Percentiles rank a stretch among this genome's conserved stretches.
Conservation (phyloP, 768 basidiomycete species). For the Cystofilobasidium bisporidii region DNA sequence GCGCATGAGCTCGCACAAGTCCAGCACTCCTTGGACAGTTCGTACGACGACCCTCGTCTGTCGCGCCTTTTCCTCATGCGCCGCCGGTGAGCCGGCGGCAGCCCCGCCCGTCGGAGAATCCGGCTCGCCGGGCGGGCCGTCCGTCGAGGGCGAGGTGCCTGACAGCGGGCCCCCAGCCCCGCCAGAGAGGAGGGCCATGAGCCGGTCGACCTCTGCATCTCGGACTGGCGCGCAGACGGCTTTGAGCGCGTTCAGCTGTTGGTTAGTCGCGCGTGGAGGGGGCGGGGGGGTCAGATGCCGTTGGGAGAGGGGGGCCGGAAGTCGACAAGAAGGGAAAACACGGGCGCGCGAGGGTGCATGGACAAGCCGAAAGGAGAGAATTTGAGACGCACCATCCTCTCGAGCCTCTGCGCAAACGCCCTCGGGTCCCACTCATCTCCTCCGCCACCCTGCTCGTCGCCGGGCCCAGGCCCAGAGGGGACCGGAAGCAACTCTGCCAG, state of each 20-base stretch:
- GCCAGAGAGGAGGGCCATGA: background rate
- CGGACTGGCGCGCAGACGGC: conserved; percentile 17
- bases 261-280: too few species aligned
- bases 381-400: background rate
- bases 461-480: too few species aligned
- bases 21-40: conserved; percentile 4
- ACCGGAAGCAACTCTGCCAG: conserved; percentile 10
- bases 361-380: too few species aligned
- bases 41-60: background rate
- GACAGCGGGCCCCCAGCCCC: background rate
- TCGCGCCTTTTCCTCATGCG: background rate
- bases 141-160: background rate
- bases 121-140: background rate
- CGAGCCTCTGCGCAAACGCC: background rate
- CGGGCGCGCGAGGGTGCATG: too few species aligned
- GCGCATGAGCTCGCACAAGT: conserved; percentile 18
- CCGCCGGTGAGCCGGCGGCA: background rate
- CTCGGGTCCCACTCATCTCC: background rate
- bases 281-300: background rate
- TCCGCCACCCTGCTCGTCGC: too few species aligned
- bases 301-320: background rate
- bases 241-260: background rate
- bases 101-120: background rate
- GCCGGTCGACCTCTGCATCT: conserved; percentile 4
- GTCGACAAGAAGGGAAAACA: background rate